These are phyloP conservation scores for Pyrenochaeta sp. DNA, from an alignment of 2,329 filamentous ascomycete species.

Conservation along the genomic window DNA sequence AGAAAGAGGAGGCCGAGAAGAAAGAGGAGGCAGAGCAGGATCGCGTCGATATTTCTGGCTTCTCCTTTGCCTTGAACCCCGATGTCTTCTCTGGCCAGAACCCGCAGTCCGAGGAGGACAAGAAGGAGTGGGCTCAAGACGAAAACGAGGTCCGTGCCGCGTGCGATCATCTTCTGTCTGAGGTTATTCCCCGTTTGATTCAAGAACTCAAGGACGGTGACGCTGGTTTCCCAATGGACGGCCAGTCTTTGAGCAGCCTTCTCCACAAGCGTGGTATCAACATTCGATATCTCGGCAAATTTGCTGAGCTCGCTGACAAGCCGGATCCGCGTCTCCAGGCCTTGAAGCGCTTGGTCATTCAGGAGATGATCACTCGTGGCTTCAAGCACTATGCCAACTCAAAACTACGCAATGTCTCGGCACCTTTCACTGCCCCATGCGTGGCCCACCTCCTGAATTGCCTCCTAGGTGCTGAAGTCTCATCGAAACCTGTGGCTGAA, in stretches of 20 bases:
- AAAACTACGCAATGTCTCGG: constrained; percentile 80
- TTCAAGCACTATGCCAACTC: constrained; percentile 91
- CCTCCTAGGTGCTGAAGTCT: constrained; percentile 78
- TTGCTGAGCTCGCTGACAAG: constrained; percentile 70
- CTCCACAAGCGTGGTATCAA: constrained; percentile 98
- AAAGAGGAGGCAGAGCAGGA: constrained; percentile 59
- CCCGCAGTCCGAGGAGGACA: constrained; percentile 90
- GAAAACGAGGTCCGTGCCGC: constrained; percentile 88
- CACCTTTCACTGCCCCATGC: constrained; percentile 80
- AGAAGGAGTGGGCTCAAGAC: constrained; percentile 80
- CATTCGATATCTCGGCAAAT: constrained; percentile 88
- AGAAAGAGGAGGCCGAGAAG: constrained; percentile 17
- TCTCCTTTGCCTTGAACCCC: constrained; percentile 88
- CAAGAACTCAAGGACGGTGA: constrained; percentile 90
- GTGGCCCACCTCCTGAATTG: constrained; percentile 92
- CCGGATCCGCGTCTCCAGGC: constrained; percentile 75
- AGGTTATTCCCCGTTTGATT: constrained; percentile 83
- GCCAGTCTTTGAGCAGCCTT: constrained; percentile 84
- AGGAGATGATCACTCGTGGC: constrained; percentile 93
- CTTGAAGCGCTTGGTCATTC: constrained; percentile 76
- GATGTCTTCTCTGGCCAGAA: constrained; percentile 93
- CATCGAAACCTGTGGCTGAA: constrained; percentile 78
- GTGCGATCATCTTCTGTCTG: constrained; percentile 77
- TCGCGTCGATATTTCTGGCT: constrained; percentile 84
- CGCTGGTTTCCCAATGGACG: constrained; percentile 97